Base-by-base conservation (phyloP, 2,329 filamentous ascomycete genomes). In the Ophiocordyceps polyrhachis-furcata region DNA sequence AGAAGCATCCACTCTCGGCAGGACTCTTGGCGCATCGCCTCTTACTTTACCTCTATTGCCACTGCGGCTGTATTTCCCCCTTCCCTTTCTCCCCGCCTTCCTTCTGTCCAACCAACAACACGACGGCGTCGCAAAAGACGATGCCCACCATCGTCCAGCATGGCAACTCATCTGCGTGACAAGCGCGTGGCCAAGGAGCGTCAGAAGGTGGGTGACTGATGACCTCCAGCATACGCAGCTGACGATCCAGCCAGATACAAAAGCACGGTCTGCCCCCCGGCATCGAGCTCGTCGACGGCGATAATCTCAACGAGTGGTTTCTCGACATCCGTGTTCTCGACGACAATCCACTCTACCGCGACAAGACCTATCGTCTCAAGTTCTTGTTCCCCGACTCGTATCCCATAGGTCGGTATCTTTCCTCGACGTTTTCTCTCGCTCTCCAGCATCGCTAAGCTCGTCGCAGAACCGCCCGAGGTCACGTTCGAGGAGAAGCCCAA, bases 261-360 rank as follows among this genome's bases (percentile, higher is more conserved):
- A 70, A 65, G 49, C 62, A 62, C 44, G 69, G 67, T 48, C 58
- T 79, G 37, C 77, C 79, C 38, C 76, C 76, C 17, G 77, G 78
- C 44, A 94, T 98, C 61, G 70, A 74, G 43, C 76, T 96, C 43
- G 78, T 93, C 46, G 83, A 93, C 42, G 81, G 87, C 59, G 79
- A 94, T 44, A 74, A 85, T 56, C 52, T 61, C 29, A 58, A 57
- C 44, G 81, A 91, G 66, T 98, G 91, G 93, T 70, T 80, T 43
- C 79, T 96, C 65, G 93, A 98, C 59, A 93, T 98, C 45, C 69
- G 74, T 52, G 89, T 98, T 44, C 74, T 96, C 38, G 91, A 96
- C 61, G 67, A 74, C 47, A 98, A 98, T 57, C 89, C 89, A 2
- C 65, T 98, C 42, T 98, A 98, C 64, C 65, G 74, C 44, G 73